These are phyloP conservation scores for Eucalyptus coolabah DNA, from an alignment of 345 rosid species.

Conservation along the genomic window DNA sequence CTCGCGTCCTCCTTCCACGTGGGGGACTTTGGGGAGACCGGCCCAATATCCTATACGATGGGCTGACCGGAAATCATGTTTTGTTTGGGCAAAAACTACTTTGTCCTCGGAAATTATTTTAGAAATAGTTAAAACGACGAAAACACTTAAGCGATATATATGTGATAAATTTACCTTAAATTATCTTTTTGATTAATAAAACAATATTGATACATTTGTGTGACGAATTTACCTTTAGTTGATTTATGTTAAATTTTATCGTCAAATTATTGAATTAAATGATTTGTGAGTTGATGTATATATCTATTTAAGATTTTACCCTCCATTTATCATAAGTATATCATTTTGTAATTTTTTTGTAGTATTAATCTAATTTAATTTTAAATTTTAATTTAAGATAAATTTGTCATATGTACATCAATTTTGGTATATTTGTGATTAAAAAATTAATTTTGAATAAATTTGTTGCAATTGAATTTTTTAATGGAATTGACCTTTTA, in stretches of 20 bases:
- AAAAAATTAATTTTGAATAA: too few species aligned
- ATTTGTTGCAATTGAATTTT: too few species aligned
- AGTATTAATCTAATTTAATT: too few species aligned
- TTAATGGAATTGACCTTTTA: fast-evolving
- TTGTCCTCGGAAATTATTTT: not conserved
- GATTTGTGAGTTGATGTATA: fast-evolving
- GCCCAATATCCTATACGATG: not conserved
- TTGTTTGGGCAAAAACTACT: not conserved
- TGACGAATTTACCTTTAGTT: fast-evolving
- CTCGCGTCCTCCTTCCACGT: not conserved
- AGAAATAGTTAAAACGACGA: too few species aligned
- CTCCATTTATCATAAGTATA: fast-evolving
- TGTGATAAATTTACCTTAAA: too few species aligned
- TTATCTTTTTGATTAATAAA: too few species aligned
- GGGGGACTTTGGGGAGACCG: not conserved
- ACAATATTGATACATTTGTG: too few species aligned
- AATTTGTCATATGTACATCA: fast-evolving
- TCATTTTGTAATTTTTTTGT: fast-evolving
- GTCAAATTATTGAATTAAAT: fast-evolving
- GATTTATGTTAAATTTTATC: too few species aligned
- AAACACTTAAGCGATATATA: too few species aligned
- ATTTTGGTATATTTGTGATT: not conserved
- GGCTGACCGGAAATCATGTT: not conserved
- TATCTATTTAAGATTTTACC: too few species aligned
- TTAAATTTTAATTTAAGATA: too few species aligned